Evolutionary conservation across 306 rosid species (phyloP), one percentile per base, ranked within the genome.

Genomic region (Inga leiocalycina): DNA sequence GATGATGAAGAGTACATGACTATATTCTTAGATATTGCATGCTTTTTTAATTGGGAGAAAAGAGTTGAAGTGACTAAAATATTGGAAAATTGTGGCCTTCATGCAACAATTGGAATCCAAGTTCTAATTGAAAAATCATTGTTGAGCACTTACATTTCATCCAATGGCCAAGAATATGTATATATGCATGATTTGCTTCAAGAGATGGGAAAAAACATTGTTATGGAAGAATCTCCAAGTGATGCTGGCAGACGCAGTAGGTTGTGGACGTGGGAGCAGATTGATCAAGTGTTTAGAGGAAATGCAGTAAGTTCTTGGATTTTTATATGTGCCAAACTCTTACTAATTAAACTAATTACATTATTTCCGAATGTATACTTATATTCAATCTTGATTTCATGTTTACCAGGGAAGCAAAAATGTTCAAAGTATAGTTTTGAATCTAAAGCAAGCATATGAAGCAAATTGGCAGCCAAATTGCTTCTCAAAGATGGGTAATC

Each of bases 101-200:
- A 71, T 71, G 6, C 78, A 39, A 80, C 59, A 24, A 73, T 80
- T 56, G 61, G 78, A 22, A 59, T 71, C 4, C 32, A 20, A 6
- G 30, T 80, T 20, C 71, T 62, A 19, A 10, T 30, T 43, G 78
- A 80, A 57, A 80, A 57, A 80, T 57, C 79, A 10, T n/a, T 80
- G 49, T 8, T 80, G 45, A 39, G 37, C 6, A 59, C 66, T 59
- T 30, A 30, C 41, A 30, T 14, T 30, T 30, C 39, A 24, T 27
- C 0, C 19, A 19, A 22, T 71, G 76, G 32, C 17, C 2, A 44
- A 4, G 76, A 14, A 44, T 22, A 44, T 71, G 37, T 71, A 1
- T 27, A 71, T 14, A 57, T 80, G 78, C 83, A 80, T 44, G 78
- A 71, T 30, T 32, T 80, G 16, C 72, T 80, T 30, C 61, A 27